Conservation (phyloP, 306 rosid genomes). For the Rosa lucieae region DNA sequence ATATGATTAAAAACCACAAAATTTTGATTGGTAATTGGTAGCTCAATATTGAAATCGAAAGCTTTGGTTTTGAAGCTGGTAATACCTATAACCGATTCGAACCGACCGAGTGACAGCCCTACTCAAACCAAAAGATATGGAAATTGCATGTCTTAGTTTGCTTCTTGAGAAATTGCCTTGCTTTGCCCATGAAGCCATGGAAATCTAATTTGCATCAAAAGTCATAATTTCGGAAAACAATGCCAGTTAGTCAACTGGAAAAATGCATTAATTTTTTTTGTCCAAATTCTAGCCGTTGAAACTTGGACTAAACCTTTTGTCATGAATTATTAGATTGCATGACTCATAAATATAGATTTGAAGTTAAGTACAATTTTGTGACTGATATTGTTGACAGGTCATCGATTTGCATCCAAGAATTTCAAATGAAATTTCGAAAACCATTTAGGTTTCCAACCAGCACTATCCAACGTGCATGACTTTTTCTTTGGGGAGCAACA, state of each 20-base stretch:
- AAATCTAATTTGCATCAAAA: background rate
- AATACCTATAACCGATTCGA: too few relatives aligned
- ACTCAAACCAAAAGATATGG: too few relatives aligned
- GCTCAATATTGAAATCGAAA: too few relatives aligned
- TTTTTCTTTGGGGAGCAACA: background rate
- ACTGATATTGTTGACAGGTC: background rate
- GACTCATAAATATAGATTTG: background rate
- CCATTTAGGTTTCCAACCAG: background rate
- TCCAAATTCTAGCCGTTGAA: background rate
- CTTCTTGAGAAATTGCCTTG: background rate
- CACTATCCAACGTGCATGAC: background rate
- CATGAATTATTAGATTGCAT: background rate
- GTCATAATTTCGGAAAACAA: background rate
- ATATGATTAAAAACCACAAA: too few relatives aligned
- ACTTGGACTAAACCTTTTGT: background rate
- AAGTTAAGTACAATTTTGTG: background rate
- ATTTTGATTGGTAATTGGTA: too few relatives aligned
- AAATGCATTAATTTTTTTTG: background rate
- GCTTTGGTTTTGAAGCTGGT: too few relatives aligned
- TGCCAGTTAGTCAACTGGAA: background rate
- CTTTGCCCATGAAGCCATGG: background rate
- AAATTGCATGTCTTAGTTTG: background rate
- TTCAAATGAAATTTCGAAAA: background rate
- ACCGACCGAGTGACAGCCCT: too few relatives aligned
- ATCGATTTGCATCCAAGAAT: background rate